Base-by-base conservation (phyloP, 2,329 filamentous ascomycete species). In the Sphaerulina vaccinii region DNA sequence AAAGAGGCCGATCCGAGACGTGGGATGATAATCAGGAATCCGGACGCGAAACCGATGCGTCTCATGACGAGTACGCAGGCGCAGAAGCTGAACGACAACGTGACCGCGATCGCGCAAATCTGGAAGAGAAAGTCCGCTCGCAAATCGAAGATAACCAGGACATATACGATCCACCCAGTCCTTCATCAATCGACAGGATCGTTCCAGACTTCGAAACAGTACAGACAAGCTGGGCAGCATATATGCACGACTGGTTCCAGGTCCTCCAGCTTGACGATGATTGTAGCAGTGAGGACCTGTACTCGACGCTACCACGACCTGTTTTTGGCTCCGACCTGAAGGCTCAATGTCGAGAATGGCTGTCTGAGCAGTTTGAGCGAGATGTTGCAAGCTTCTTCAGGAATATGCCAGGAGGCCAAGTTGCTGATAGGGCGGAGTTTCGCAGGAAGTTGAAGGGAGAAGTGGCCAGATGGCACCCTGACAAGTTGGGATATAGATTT, bases 371-470 rank as follows among this genome's bases (percentile, higher is more conserved):
- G 19, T 50, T 50, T 15, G 48, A 50, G 16, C 32, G 32, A 19
- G 48, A 50, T 16, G 48, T 50, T 15, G 38, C n/a, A n/a, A 33
- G 44, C 6, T 50, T 50, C 22, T 50, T 36, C 21, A 24, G 32
- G 22, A 50, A 50, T 13, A 50, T 50, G 48, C 48, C 48, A 22
- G 15, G 39, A 9, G 48, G 33, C 2, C 21, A 27, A 15, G 23
- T 29, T 21, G 21, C 36, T 18, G 19, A 39, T 1, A 13, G 45
- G 0, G 11, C 16, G 13, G 47, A 38, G 4, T 27, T 42, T 5
- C 47, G 47, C 13, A 49, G 36, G 23, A 35, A 43, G 9, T n/a
- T 53, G 39, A 49, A 38, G 41, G 32, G 13, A 19, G 45, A 53
- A 23, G 35, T 37, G 2, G 39, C 45, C 13, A 44, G 45, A 24